Evolutionary conservation across 2,329 filamentous ascomycete species (phyloP), one percentile per base, ranked within the genome.

Genomic region (Colletotrichum eremochloae): DNA sequence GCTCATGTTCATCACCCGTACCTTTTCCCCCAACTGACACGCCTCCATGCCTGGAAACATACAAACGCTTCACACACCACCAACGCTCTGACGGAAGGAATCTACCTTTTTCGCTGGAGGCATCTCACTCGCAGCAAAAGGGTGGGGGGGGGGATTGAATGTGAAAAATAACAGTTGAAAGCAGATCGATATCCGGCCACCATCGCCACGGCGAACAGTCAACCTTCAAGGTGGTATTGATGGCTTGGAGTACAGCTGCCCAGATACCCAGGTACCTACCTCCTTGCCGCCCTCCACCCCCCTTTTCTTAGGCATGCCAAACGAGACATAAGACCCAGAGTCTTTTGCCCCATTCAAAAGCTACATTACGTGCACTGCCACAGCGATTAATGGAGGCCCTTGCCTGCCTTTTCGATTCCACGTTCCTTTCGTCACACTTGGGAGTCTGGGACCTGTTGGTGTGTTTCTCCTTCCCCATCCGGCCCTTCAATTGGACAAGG

Each of bases 361-460:
- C 66, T 31, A 69, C 66, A 60, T 62, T 60, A 40, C 46, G 60
- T 70, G 70, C 70, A 72, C 70, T 72, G 70, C 70, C 70, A 72
- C 70, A 65, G 55, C 67, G 70, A 72, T 72, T 61, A 72, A 72
- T 70, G 70, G 61, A 61, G 53, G 31, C 24, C 53, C 53, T 40
- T 66, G 33, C 31, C 52, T 46, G 61, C 48, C 48, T 48, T 36
- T 46, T 20, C 63, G 24, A 63, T 48, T 63, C 42, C 52, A 55
- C 65, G 33, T 53, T 62, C 31, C 40, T 58, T 53, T 48, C 31
- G 15, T n/a, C 29, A 31, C 33, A 61, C 18, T n/a, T 52, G 6
- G 33, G 29, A 20, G 20, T 42, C 7, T 62, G 8, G 5, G 15
- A 18, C 31, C 31, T 36, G 29, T 62, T 62, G 8, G 50, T 52